Base-by-base conservation (phyloP, 225 moss, liverwort and hornwort genomes). In the Marchantia paleacea region DNA sequence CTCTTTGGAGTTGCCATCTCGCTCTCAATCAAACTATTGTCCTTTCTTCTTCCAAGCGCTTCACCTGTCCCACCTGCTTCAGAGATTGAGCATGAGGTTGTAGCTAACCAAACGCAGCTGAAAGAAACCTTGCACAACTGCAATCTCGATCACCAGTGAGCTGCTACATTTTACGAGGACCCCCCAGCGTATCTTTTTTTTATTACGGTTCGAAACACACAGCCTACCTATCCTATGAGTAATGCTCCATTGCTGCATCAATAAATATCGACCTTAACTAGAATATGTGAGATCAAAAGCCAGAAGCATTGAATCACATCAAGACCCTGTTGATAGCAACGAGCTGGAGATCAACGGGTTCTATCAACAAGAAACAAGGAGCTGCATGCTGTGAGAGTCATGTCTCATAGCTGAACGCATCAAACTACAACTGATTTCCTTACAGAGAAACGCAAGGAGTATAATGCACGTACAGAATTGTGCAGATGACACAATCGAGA, bases 1-100 rank as follows among this genome's bases (percentile, higher is more conserved):
- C 60, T 78, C 76, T 82, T 81, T 78, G 81, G 87, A 80, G 84
- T 86, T 72, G 79, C 86, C 74, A 85, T 87, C 29, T 79, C 67
- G 52, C 51, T 25, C 51, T 57, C 80, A n/a, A 55, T 18, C 28
- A 12, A 48, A 9, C 26, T 68, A 68, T 67, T 18, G 55, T 31
- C 70, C 12, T 66, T 25, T 54, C 68, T 55, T 58, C 60, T n/a
- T 50, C 64, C 65, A 5, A 39, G 39, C 52, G 28, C 15, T 60
- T 10, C 52, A 57, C 29, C 58, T 58, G 10, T 24, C 7, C 12
- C 50, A 52, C 24, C 48, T 70, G 10, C 30, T 68, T 18, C 29
- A 68, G 28, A 28, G 14, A 3, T 4, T 14, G 11, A 29, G 28
- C 31, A 29, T 57, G 57, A 57, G 57, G 14, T 57, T n/a, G n/a